Percentiles rank a stretch among this genome's conserved stretches.
phyloP scores from a whole-genome alignment of 1,139 yeast species.

The Geotrichum australiense region DNA sequence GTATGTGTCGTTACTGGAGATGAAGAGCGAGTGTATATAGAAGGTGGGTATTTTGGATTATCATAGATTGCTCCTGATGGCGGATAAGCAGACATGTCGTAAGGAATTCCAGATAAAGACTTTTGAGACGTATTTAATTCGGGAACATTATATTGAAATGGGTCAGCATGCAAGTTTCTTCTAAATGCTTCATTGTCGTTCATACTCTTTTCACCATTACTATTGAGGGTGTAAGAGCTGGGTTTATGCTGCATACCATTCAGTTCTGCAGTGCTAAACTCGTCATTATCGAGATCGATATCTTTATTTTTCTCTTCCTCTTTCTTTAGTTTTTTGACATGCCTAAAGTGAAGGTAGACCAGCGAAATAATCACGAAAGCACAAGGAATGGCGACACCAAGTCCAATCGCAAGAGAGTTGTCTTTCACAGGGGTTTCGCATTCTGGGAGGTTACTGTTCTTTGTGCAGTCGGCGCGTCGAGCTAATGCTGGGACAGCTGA shows the following conservation, averaged over 20 bases:
- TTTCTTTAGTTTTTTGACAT: slow-evolving; percentile 28
- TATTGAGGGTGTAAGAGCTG: slow-evolving; percentile 2
- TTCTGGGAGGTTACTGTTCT: slow-evolving; percentile 21
- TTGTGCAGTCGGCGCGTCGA: slow-evolving; percentile 10
- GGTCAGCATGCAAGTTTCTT: neutral
- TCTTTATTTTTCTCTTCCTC: slow-evolving; percentile 34
- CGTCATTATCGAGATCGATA: slow-evolving; percentile 30
- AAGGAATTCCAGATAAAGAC: slow-evolving; percentile 10
- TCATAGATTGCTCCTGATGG: slow-evolving; percentile 15
- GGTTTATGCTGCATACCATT: neutral
- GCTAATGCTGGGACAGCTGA: slow-evolving; percentile 1
- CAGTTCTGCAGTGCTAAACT: slow-evolving; percentile 15
- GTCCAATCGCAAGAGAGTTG: slow-evolving; percentile 34
- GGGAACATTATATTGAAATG: slow-evolving; percentile 12
- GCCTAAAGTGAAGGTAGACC: slow-evolving; percentile 31
- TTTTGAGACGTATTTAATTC: slow-evolving; percentile 13
- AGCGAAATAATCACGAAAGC: slow-evolving; percentile 31
- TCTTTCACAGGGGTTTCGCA: slow-evolving; percentile 29
- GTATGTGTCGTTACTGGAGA: slow-evolving; percentile 6
- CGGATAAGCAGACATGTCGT: slow-evolving; percentile 15
- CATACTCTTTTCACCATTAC: slow-evolving; percentile 2
- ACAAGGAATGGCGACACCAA: slow-evolving; percentile 38
- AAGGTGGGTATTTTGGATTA: slow-evolving; percentile 12
- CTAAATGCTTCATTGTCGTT: neutral
- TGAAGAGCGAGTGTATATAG: slow-evolving; percentile 11